Evolutionary conservation across 2,329 filamentous ascomycete genomes (phyloP), one percentile per base, ranked within the genome.

Genomic region (Penicillium sp.): DNA sequence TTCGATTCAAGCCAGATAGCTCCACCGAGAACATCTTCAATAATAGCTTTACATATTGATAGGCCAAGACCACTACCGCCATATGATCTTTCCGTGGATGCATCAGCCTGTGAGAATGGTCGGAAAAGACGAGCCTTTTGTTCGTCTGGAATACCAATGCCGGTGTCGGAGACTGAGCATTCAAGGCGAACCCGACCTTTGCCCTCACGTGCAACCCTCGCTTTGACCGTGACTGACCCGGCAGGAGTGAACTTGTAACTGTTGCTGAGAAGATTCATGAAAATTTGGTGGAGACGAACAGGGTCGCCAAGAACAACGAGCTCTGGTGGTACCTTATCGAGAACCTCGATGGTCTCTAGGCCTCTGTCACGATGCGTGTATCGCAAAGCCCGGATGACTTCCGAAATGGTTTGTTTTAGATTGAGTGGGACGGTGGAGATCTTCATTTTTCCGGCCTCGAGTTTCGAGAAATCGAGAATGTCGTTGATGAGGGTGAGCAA

Each of bases 31-130:
- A 96, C 92, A 20, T 89, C 90, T 75, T 96, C 90, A 59, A 97
- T 92, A 42, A 97, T 85, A 0, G 90, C 92, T 74, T 96, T 96
- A 82, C 92, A 96, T 62, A 97, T 97, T 68, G 90, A 95, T 42
- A 97, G 81, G 2, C 92, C 92, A 2, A 97, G 85, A 24, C 92
- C 92, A 63, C 91, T 96, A 42, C 92, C 92, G 39, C 92, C 92
- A 65, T 96, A 97, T 69, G 92, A 94, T 50, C 92, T 82, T 52
- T 92, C 91, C 3, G 92, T 96, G 64, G 90, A 94, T 46, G 88
- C 89, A 74, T 97, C 92, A 1, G 93, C 92, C 74, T 97, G 92
- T 53, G 89, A 93, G 69, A 97, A 97, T 0, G 92, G 92, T 65
- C 91, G 85, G 81, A 97, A 97, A 1, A 97, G 82, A 60, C 94